phyloP scores from a whole-genome alignment of 2,329 filamentous ascomycete species.

The Aspergillus caelatus region DNA sequence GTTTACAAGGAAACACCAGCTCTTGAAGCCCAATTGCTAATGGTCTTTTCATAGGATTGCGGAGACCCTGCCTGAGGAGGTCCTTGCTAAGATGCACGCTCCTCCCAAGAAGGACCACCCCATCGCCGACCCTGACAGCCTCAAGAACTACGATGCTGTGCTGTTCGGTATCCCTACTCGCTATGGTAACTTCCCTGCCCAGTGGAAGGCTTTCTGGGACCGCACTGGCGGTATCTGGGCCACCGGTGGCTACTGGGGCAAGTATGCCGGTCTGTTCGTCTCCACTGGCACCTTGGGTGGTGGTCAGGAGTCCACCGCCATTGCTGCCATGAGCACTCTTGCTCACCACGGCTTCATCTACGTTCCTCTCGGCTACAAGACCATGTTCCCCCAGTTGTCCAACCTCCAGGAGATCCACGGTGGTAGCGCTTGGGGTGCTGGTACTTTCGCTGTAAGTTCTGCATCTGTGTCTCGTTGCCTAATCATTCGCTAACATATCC shows the following conservation, averaged over 20 bases:
- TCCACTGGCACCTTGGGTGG: slow-evolving; percentile 82
- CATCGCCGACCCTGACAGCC: slow-evolving; percentile 61
- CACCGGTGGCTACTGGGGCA: slow-evolving; percentile 76
- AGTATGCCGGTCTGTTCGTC: slow-evolving; percentile 89
- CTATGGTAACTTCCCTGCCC: slow-evolving; percentile 95
- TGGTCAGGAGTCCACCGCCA: slow-evolving; percentile 87
- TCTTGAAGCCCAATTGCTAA: slow-evolving; percentile 14
- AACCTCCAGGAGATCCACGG: slow-evolving; percentile 81
- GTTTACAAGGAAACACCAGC: slow-evolving; percentile 25
- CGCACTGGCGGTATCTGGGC: slow-evolving; percentile 84
- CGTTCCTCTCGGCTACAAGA: slow-evolving; percentile 92
- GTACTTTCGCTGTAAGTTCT: slow-evolving; percentile 73
- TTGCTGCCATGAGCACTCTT: slow-evolving; percentile 81
- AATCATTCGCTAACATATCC: background rate
- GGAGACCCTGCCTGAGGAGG: slow-evolving; percentile 84
- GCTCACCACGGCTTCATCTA: slow-evolving; percentile 94
- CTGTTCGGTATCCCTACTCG: slow-evolving; percentile 93
- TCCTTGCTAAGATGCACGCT: slow-evolving; percentile 89
- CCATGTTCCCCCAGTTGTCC: slow-evolving; percentile 69
- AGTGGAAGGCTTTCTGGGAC: slow-evolving; percentile 90
- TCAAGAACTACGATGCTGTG: slow-evolving; percentile 82
- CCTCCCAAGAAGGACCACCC: slow-evolving; percentile 72
- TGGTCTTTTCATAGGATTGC: slow-evolving; percentile 58
- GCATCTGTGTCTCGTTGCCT: background rate
- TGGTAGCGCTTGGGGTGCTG: slow-evolving; percentile 89